A percentile compares a stretch with the other conserved stretches of the same genome.
Conservation (phyloP, 768 basidiomycete species). For the Sarcomyxa edulis region DNA sequence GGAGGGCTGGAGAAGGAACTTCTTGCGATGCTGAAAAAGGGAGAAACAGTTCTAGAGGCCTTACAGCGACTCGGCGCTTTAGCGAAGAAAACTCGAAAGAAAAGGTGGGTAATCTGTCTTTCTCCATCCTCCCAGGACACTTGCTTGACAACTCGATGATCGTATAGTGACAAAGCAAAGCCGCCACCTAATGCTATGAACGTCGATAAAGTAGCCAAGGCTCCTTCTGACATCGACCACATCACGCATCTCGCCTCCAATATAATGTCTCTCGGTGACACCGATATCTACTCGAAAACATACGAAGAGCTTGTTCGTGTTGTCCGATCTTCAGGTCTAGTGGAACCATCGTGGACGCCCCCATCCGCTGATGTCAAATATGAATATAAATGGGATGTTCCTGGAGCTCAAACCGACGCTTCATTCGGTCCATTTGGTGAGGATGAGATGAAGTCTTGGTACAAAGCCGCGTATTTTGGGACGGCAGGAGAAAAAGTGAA, state of each 20-base stretch:
- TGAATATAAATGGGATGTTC: slow-evolving; percentile 77
- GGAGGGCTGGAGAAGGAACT: slow-evolving; percentile 61
- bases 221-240: slow-evolving; percentile 58
- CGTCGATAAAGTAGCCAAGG: slow-evolving; percentile 38
- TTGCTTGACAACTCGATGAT: not conserved
- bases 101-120: slow-evolving; percentile 27
- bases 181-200: slow-evolving; percentile 38
- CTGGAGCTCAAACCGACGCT: slow-evolving; percentile 41
- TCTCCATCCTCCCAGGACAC: not conserved
- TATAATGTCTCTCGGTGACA: slow-evolving; percentile 81
- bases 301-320: slow-evolving; percentile 81
- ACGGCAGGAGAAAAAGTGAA: slow-evolving; percentile 70
- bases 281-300: slow-evolving; percentile 80
- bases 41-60: slow-evolving; percentile 88
- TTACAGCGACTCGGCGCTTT: slow-evolving; percentile 77
- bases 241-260: slow-evolving; percentile 82
- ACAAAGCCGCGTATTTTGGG: slow-evolving; percentile 79
- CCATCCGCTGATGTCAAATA: slow-evolving; percentile 72
- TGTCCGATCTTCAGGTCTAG: slow-evolving; percentile 66
- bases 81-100: slow-evolving; percentile 47
- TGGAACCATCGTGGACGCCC: slow-evolving; percentile 66
- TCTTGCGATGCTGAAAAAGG: slow-evolving; percentile 72
- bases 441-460: slow-evolving; percentile 79
- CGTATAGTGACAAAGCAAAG: slow-evolving; percentile 8
- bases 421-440: slow-evolving; percentile 78